Base-by-base conservation (phyloP, 768 basidiomycete genomes). In the Arthromyces matolae region DNA sequence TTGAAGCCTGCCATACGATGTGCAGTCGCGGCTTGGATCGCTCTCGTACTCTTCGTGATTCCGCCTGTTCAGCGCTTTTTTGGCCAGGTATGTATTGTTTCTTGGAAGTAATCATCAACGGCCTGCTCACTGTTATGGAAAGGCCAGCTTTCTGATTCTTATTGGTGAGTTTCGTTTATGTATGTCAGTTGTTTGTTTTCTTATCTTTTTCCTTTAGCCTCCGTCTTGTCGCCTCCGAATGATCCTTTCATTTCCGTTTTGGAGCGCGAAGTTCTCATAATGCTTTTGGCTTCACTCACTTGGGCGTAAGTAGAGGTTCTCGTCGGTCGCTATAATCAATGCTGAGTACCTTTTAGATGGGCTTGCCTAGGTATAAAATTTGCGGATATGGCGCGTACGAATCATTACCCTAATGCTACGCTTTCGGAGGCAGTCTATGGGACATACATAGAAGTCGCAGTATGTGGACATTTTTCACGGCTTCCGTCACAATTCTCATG, bases 221-320 rank as follows among this genome's bases (percentile, higher is more conserved):
- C 80, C 0, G 78, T 88, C 52, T 54, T 89, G 3, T 83, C 83
- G 3, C 83, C 87, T 1, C 85, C 87, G 0, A 68, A 59, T 18
- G 85, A 85, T 45, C 82, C 84, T 1, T 86, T 88, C 56, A 66
- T 84, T n/a, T 69, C 75, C 4, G 82, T 84, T 3, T 58, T 86
- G 12, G 86, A 88, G 57, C 79, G 84, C 1, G 84, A 88, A 57
- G 35, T 77, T 8, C 67, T 77, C 5, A 77, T 83, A 28, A 49
- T 86, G 5, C 16, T 70, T 0, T 79, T 81, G 37, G 74, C 74
- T 0, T 53, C 67, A 1, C 16, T 71, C 8, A 70, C 72, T 22
- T 88, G 83, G 84, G 84, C 76, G 84, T 84, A 52, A 60, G 81
- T 75, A 14, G 10, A 18, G 9, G 1, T n/a, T 14, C 13, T 37